Evolutionary conservation across 306 rosid species (phyloP).

Genomic region (Herpetospermum pedunculosum): DNA sequence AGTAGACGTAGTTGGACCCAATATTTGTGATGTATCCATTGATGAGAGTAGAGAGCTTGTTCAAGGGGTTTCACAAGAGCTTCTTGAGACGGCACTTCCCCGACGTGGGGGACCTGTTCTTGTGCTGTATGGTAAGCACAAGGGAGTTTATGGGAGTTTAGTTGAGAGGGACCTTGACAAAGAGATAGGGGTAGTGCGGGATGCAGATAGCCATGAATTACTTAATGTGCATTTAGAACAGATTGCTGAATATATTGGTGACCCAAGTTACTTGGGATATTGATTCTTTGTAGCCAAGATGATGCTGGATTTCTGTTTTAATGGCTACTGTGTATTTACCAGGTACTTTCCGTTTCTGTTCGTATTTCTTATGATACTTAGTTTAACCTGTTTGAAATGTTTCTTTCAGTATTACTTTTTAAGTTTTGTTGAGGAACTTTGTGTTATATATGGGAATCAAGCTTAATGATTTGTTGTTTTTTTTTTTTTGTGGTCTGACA

Average conservation of each 20-base stretch:
- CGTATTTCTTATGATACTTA: background rate
- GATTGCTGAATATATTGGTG: slow-evolving; percentile 77
- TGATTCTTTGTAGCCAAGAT: slow-evolving; percentile 22
- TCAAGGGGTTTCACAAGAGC: slow-evolving; percentile 66
- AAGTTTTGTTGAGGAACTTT: background rate
- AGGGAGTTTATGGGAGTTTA: slow-evolving; percentile 65
- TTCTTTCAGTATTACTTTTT: background rate
- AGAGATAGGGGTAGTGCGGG: slow-evolving; percentile 51
- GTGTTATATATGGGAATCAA: background rate
- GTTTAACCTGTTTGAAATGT: background rate
- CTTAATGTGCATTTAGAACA: slow-evolving; percentile 56
- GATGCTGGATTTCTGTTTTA: background rate
- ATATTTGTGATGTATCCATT: slow-evolving; percentile 63
- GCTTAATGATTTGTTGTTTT: background rate
- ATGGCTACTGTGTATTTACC: background rate
- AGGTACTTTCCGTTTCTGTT: background rate
- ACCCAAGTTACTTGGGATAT: slow-evolving; percentile 66
- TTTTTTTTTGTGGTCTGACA: background rate
- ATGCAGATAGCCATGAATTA: slow-evolving; percentile 63
- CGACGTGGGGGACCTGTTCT: slow-evolving; percentile 67
- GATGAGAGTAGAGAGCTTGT: slow-evolving; percentile 67
- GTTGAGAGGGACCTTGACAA: slow-evolving; percentile 64
- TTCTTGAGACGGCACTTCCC: slow-evolving; percentile 72
- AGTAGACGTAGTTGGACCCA: slow-evolving; percentile 72
- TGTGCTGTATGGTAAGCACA: slow-evolving; percentile 62